Percentiles rank a stretch among this genome's conserved stretches.
These are phyloP conservation scores for Dictyostelium brefeldianum DNA, from an alignment of 78 protist species.

Conservation along the genomic window DNA sequence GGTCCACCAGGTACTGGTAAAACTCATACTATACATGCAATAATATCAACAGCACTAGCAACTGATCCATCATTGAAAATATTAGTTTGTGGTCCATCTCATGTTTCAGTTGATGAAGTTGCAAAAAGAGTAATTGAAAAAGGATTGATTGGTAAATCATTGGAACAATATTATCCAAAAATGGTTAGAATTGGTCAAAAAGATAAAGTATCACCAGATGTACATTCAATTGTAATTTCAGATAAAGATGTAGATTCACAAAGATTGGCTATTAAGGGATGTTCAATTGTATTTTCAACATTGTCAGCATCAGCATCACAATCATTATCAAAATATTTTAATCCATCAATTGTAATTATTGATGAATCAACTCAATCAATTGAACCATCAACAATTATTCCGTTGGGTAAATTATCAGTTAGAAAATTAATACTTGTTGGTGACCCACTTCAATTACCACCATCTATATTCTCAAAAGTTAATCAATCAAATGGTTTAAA, in stretches of 20 bases:
- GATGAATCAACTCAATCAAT: slow-evolving; percentile 15
- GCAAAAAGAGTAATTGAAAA: too few species aligned
- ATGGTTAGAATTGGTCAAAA: not conserved
- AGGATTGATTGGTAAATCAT: too few species aligned
- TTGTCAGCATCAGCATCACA: not conserved
- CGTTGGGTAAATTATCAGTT: not conserved
- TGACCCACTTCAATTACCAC: slow-evolving; percentile 90
- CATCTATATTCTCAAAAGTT: slow-evolving; percentile 66
- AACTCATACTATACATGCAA: not conserved
- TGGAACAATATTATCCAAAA: not conserved
- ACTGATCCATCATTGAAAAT: not conserved
- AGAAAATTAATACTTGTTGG: slow-evolving; percentile 89
- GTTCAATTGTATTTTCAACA: not conserved
- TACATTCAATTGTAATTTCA: not conserved
- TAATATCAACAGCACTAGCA: not conserved
- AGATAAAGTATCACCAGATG: not conserved
- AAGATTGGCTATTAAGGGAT: not conserved
- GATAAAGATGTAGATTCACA: not conserved
- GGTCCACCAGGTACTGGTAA: too few species aligned
- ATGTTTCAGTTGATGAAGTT: slow-evolving; percentile 92
- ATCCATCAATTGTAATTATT: not conserved
- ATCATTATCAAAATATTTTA: too few species aligned
- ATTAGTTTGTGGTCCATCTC: slow-evolving; percentile 89
- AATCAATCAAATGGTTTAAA: slow-evolving; percentile 11
- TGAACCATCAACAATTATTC: not conserved